Evolutionary conservation across 1,284 basidiomycete species (phyloP).

Genomic region (Termitomyces sp.): DNA sequence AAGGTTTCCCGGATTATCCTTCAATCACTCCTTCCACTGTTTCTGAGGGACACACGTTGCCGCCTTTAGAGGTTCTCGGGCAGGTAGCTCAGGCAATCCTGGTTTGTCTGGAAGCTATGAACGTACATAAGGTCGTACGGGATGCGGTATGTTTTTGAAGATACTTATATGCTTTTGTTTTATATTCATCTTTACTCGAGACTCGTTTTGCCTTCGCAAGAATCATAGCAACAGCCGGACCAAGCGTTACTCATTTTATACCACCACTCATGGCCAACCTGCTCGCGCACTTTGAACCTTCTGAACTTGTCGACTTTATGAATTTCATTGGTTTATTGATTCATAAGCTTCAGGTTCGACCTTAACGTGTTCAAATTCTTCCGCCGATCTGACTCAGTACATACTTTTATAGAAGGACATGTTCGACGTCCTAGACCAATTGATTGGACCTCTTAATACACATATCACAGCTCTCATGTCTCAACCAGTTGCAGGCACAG

Average conservation of each 20-base stretch:
- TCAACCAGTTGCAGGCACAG: conserved; percentile 84
- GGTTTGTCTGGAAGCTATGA: conserved; percentile 85
- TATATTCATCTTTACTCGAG: conserved; percentile 35
- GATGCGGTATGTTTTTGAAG: conserved; percentile 71
- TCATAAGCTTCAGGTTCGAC: conserved; percentile 82
- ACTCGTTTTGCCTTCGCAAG: conserved; percentile 93
- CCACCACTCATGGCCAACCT: conserved; percentile 86
- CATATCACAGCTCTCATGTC: conserved; percentile 83
- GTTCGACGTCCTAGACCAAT: conserved; percentile 83
- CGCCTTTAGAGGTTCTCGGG: conserved; percentile 79
- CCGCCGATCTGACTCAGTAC: conserved; percentile 5
- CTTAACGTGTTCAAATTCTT: conserved; percentile 10
- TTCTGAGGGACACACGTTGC: conserved; percentile 63
- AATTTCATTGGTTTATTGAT: conserved; percentile 90
- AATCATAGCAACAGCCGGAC: conserved; percentile 65
- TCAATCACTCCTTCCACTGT: conserved; percentile 54
- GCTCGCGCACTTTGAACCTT: conserved; percentile 86
- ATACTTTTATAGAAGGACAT: conserved; percentile 58
- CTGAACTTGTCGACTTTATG: conserved; percentile 93
- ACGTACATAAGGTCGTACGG: conserved; percentile 80
- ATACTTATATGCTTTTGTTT: neutral
- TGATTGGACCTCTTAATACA: conserved; percentile 81
- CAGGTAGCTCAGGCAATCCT: conserved; percentile 88
- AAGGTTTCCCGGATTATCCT: conserved; percentile 92
- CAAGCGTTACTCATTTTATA: conserved; percentile 76